Conservation (phyloP, 176 grass and related monocot species). For the Saccharum spontaneum region DNA sequence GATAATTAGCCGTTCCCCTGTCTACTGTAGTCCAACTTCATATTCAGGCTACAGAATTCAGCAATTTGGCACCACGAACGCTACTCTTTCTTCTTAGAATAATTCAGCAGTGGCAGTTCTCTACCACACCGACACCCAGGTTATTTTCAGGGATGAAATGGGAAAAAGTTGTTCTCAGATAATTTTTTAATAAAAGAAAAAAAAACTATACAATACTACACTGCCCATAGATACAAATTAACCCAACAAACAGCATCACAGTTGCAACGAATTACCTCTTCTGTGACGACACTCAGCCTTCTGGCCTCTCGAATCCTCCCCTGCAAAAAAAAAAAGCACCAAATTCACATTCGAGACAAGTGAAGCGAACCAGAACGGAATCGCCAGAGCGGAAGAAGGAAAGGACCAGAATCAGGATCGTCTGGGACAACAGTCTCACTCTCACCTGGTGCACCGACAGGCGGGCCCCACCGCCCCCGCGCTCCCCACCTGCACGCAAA, state of each 20-base stretch:
- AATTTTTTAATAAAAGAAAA: not conserved
- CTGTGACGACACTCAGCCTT: slow-evolving; percentile 28
- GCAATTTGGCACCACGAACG: not conserved
- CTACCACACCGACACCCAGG: not conserved
- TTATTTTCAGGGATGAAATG: not conserved
- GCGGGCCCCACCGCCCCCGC: not conserved
- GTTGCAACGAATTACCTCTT: slow-evolving; percentile 41
- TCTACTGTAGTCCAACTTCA: not conserved
- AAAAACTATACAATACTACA: not conserved
- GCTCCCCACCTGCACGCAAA: slow-evolving; percentile 37
- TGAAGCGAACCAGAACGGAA: not conserved
- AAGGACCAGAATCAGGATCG: not conserved
- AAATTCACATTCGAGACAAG: not conserved
- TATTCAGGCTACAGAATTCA: not conserved
- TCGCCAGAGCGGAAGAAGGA: not conserved
- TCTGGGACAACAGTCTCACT: not conserved
- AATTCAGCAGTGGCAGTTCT: not conserved
- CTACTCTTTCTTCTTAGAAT: not conserved
- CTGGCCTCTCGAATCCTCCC: slow-evolving; percentile 30
- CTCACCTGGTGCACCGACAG: slow-evolving; percentile 31
- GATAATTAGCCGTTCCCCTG: not conserved
- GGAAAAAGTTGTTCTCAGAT: not conserved
- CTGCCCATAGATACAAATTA: not conserved
- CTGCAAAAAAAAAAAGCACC: slow-evolving; percentile 10
- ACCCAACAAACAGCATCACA: too few relatives aligned